Base-by-base conservation (phyloP, 192 early-diverging fungal genomes). In the Obelidium mucronatum region DNA sequence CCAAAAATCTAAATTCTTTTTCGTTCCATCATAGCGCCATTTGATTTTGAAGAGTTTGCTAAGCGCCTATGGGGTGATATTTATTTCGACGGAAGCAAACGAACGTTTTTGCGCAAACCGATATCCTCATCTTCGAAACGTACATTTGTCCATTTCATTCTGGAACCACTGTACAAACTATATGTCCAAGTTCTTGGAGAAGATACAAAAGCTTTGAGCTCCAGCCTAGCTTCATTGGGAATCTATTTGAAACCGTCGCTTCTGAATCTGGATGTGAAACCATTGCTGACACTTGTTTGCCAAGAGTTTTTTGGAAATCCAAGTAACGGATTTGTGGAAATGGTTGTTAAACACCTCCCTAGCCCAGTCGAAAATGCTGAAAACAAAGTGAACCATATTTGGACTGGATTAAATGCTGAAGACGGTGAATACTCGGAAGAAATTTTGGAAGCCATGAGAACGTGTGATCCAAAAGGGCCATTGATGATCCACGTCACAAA, bases 61-160 rank as follows among this genome's bases (percentile, higher is more conserved):
- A 87, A 90, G 81, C 94, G 97, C 15, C 85, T 99, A 22, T 99
- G 98, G 98, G 98, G 98, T 39, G 96, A 99, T 79, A 89, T 99
- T 36, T 97, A 92, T 83, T 97, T 92, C 80, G 90, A 97, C 77
- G 74, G 88, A 0, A 85, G 89, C n/a, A 90, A 87, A 17, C 87
- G 94, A 31, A 91, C 89, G 2, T 99, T 99, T 80, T 85, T 89
- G 48, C 91, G 93, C 37, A 92, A 90, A 80, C 81, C 92, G 28
- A 51, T 85, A 17, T 83, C 86, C 40, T 84, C 85, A 3, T 76
- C 80, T 44, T 77, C 70, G 42, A 76, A 59, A 31, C 91, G 98
- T 19, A 90, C 94, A 17, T 99, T 99, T 85, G 93, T 96, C 28
- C 94, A 99, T 78, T 99, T 99, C 78, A 92, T 99, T 67, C 78